Evolutionary conservation across 495 filamentous ascomycete genomes (phyloP), one percentile per base, ranked within the genome.

Genomic region (Trichoderma asperelloides): DNA sequence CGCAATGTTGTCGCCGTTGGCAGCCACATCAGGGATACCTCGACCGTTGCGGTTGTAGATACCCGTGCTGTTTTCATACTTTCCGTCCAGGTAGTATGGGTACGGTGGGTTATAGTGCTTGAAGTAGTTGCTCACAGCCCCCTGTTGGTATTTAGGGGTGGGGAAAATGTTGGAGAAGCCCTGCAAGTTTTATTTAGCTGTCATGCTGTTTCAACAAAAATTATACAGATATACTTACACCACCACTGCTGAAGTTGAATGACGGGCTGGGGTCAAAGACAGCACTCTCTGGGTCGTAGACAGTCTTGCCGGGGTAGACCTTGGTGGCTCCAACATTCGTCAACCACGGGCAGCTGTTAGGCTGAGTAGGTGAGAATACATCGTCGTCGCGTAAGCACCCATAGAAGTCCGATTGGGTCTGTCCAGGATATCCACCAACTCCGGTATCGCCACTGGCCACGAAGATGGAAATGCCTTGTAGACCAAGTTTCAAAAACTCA

Each of bases 131-230:
- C 73, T 71, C 2, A 92, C 83, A 1, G 81, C 82, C 1, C 71
- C 33, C 9, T 78, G 49, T 71, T 92, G 89, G 71, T 86, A 92
- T 7, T 69, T 64, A 0, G 89, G 87, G 16, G 80, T 74, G 27
- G 76, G 71, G 75, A 87, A 92, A 72, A 90, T 78, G 71, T 91
- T 90, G 69, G 83, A 87, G 75, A 91, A 91, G 16, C 88, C 88
- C 88, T 87, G 33, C 87, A 87, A 12, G 82, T 86, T 23, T 75
- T 75, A 75, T 83, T 82, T 63, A 79, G 71, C 21, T 25, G 1
- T 21, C 6, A 23, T 55, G 3, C 45, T 3, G 18, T 55, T 3
- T 49, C 15, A 18, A n/a, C 21, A 3, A 37, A 37, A 37, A 55
- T 55, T 21, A 21, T 23, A 25, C 49, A n/a, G 18, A 2, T 25